Evolutionary conservation across 495 filamentous ascomycete genomes (phyloP).

Genomic region (Viridothelium virens): DNA sequence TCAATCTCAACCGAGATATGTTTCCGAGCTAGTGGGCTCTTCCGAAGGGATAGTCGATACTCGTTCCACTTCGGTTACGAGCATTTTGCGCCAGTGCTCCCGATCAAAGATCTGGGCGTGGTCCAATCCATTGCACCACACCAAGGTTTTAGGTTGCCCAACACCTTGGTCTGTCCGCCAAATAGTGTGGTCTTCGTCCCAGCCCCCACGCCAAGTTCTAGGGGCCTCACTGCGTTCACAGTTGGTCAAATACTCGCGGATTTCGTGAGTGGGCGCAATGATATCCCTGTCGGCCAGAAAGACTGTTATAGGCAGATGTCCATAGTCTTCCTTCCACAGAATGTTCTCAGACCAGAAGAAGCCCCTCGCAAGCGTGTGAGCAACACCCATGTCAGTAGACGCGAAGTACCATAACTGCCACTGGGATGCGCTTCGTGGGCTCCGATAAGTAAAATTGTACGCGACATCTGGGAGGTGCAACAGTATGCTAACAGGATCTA

Average conservation of each 20-base stretch:
- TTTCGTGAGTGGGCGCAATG: constrained; percentile 53
- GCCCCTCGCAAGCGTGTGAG: constrained; percentile 25
- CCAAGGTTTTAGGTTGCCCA: constrained; percentile 41
- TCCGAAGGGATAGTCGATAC: too few species aligned
- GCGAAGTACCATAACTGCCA: constrained; percentile 31
- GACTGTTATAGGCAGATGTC: constrained; percentile 43
- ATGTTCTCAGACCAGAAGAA: constrained; percentile 32
- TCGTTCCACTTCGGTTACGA: constrained; percentile 12
- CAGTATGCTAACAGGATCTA: constrained; percentile 29
- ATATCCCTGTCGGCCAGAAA: constrained; percentile 53
- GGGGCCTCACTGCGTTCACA: constrained; percentile 19
- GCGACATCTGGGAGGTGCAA: constrained; percentile 30
- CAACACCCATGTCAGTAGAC: constrained; percentile 25
- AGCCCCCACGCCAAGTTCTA: constrained; percentile 17
- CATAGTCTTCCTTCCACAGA: constrained; percentile 27
- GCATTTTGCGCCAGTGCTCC: constrained; percentile 29
- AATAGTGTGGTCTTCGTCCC: background rate
- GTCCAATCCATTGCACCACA: constrained; percentile 57
- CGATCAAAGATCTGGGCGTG: constrained; percentile 63
- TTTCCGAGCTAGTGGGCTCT: too few species aligned
- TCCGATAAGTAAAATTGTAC: constrained; percentile 30
- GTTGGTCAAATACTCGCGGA: constrained; percentile 49
- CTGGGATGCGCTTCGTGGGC: constrained; percentile 25
- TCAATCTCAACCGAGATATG: too few species aligned
- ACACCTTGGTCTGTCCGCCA: background rate